Evolutionary conservation across 202 grass and related monocot species (phyloP).

Genomic region (Eragrostis tef): DNA sequence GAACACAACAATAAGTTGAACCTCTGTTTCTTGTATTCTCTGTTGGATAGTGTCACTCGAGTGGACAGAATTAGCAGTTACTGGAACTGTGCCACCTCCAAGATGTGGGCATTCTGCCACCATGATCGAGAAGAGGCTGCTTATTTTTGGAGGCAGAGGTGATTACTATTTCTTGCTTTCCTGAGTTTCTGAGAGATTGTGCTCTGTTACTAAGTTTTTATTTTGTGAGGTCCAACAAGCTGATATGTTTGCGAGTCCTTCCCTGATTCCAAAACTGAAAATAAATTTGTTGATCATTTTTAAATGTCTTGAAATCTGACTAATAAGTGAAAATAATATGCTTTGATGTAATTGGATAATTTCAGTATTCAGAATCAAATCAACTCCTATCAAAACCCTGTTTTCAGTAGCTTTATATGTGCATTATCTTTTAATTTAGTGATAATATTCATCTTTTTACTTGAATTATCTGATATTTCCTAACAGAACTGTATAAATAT

Average conservation of each 20-base stretch:
- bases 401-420: background rate
- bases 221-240: slow-evolving; percentile 12
- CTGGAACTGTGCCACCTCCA: slow-evolving; percentile 69
- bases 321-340: background rate
- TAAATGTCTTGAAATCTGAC: background rate
- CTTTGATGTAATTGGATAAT: slow-evolving; percentile 28
- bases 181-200: background rate
- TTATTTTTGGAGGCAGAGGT: slow-evolving; percentile 97
- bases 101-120: slow-evolving; percentile 95
- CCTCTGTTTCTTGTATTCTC: slow-evolving; percentile 21
- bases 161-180: slow-evolving; percentile 28
- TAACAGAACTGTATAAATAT: background rate
- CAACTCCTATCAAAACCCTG: background rate
- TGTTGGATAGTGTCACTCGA: slow-evolving; percentile 73
- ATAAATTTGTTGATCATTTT: slow-evolving; percentile 7
- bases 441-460: background rate
- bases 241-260: background rate
- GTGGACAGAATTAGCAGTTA: slow-evolving; percentile 84
- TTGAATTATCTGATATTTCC: background rate
- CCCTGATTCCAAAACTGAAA: background rate
- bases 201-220: background rate
- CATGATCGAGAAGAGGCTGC: slow-evolving; percentile 95
- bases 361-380: background rate
- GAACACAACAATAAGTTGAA: background rate
- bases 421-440: slow-evolving; percentile 13